Conservation (phyloP, 2,329 filamentous ascomycete genomes). For the Akanthomyces dipterigenus region DNA sequence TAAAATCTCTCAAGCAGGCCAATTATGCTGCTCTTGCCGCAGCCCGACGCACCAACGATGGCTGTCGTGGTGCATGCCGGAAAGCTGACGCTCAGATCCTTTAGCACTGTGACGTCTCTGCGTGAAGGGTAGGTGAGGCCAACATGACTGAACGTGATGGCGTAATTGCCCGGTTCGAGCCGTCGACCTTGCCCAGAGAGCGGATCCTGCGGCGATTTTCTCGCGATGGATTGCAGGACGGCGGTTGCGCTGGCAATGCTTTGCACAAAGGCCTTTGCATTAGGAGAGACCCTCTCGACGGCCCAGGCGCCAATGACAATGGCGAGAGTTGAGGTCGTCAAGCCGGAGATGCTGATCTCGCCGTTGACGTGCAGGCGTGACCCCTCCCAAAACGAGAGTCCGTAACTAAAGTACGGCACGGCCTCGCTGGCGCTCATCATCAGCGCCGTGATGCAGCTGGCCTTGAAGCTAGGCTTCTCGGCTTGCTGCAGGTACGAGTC, state of each 20-base stretch:
- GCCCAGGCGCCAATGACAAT: constrained; percentile 80
- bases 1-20: constrained; percentile 49
- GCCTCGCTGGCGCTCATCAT: too few relatives aligned
- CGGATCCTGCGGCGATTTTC: too few relatives aligned
- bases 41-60: constrained; percentile 46
- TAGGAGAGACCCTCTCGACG: constrained; percentile 70
- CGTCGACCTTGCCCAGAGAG: too few relatives aligned
- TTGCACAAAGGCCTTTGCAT: constrained; percentile 72
- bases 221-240: too few relatives aligned
- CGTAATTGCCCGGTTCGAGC: too few relatives aligned
- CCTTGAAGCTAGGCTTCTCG: constrained; percentile 57
- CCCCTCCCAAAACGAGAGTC: constrained; percentile 73
- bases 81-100: constrained; percentile 29
- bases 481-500: constrained; percentile 61
- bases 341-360: constrained; percentile 55
- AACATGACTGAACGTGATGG: constrained; percentile 49
- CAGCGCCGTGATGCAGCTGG: constrained; percentile 58
- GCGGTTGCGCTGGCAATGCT: too few relatives aligned
- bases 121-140: constrained; percentile 46
- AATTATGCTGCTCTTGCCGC: constrained; percentile 44
- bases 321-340: constrained; percentile 72
- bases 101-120: constrained; percentile 33
- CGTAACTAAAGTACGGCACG: constrained; percentile 72
- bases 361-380: constrained; percentile 58
- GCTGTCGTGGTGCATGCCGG: constrained; percentile 39